A percentile compares a stretch with the other conserved stretches of the same genome.
Evolutionary conservation across 345 rosid species (phyloP).

Genomic region (Citrus trifoliata): DNA sequence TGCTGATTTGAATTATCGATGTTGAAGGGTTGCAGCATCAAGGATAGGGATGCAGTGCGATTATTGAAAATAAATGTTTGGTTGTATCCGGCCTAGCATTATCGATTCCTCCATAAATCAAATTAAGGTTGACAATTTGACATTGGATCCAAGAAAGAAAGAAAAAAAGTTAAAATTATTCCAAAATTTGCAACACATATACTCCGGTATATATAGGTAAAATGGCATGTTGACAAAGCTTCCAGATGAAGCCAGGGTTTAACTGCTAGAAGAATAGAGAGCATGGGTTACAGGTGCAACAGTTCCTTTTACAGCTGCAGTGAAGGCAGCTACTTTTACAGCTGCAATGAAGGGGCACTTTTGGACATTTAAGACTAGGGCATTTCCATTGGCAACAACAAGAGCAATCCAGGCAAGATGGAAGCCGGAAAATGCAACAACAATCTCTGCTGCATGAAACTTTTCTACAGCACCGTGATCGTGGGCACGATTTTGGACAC

Average conservation of each 20-base stretch:
- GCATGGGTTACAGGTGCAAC: conserved; percentile 51
- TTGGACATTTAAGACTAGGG: conserved; percentile 53
- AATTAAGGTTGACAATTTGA: too few species aligned
- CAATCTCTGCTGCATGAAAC: conserved; percentile 36
- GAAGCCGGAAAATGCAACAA: conserved; percentile 48
- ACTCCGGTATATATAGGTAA: not conserved
- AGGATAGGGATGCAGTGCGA: not conserved
- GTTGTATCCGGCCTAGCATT: not conserved
- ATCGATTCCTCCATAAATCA: not conserved
- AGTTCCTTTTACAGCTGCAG: conserved; percentile 42
- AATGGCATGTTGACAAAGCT: conserved; percentile 14
- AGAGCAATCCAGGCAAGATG: conserved; percentile 46
- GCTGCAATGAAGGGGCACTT: conserved; percentile 39
- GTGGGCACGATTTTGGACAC: conserved; percentile 37
- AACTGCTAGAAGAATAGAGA: conserved; percentile 45
- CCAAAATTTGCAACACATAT: not conserved
- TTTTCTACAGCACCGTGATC: conserved; percentile 42
- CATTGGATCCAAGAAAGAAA: too few species aligned
- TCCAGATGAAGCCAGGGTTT: conserved; percentile 6
- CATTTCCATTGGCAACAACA: conserved; percentile 51
- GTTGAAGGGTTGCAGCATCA: not conserved
- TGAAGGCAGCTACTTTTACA: conserved; percentile 42
- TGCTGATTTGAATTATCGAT: conserved; percentile 11
- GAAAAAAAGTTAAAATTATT: not conserved
- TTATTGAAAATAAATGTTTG: not conserved